Base-by-base conservation (phyloP, 2,329 filamentous ascomycete genomes). In the Fusarium palustre region DNA sequence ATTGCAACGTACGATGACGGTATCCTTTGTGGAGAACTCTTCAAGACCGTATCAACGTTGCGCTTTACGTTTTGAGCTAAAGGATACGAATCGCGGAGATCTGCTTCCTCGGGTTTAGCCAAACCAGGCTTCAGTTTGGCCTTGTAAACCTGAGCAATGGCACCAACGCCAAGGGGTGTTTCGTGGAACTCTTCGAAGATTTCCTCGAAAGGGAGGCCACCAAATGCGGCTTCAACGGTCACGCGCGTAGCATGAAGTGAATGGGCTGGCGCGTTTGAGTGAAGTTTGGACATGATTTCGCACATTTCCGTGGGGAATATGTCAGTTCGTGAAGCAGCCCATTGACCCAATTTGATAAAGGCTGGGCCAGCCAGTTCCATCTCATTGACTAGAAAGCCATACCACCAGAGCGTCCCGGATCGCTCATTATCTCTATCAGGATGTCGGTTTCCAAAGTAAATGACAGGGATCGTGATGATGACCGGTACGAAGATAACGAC, bases 271-370 rank as follows among this genome's bases (percentile, higher is more conserved):
- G 96, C 95, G 77, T 98, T 90, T 3, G 96, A 97, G 81, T 99
- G 96, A 46, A 99, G 86, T 66, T 94, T 92, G 2, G 94, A 97
- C 95, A 99, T 96, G 77, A 94, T 90, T 43, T 88, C 88, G 81
- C 96, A 99, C 87, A 99, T 89, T 79, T 97, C 90, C 24, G 87
- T 91, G 3, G 96, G 96, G 77, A 99, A 99, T 76, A 99, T 97
- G 80, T 99, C 96, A 42, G 94, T 92, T 77, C 96, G 87, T 7
- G 96, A 98, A 5, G 96, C 96, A 20, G 96, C 96, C 96, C 96
- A 99, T 89, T 99, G 96, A 18, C 96, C 96, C 56, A 99, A 88
- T 90, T 99, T 99, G 82, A 99, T 99, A 76, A 99, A 99, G 0
- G 96, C 94, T 45, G 96, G 94, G 0, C 96, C 96, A 20, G 95